Base-by-base conservation (phyloP, 345 rosid species). In the Pistacia integerrima region DNA sequence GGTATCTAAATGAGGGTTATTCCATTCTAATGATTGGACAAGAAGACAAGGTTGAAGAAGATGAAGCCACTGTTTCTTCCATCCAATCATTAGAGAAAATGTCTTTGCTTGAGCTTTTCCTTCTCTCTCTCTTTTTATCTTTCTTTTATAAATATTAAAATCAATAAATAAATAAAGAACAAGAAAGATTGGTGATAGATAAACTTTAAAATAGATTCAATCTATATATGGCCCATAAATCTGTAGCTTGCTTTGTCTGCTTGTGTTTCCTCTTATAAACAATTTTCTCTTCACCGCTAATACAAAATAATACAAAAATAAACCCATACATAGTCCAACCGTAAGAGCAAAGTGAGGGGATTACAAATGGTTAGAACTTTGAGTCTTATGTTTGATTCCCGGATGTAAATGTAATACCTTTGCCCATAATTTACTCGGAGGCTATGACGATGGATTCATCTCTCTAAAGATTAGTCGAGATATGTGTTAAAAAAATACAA, bases 1-100 rank as follows among this genome's bases (percentile, higher is more conserved):
- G 85, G 86, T 22, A 87, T 84, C 90, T 56, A 78, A 82, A 48
- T 30, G 77, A 65, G 41, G 82, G 25, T 86, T 82, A 82, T 84
- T 84, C 90, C 70, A 49, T 44, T n/a, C 41, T 9, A 78, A 87
- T 74, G 83, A 82, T 84, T 69, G 20, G 59, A 79, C 81, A 74
- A 84, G 66, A 84, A 69, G 83, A 84, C 86, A 87, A 82, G 73
- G 52, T 16, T 74, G 60, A 67, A 48, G 60, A 67, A 48, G 44
- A 11, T 69, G 58, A 69, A 57, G 61, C 16, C 25, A 55, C 67
- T 74, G 65, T 80, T 75, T 73, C 64, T 61, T 64, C 77, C 12
- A 68, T 16, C 76, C 82, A 84, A 82, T 80, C 83, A 82, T 78
- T 77, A 74, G 62, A 63, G 66, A 82, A 69, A 70, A 65, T 76